Evolutionary conservation across 2,329 filamentous ascomycete species (phyloP), one percentile per base, ranked within the genome.

Genomic region (Aspergillus terreus): DNA sequence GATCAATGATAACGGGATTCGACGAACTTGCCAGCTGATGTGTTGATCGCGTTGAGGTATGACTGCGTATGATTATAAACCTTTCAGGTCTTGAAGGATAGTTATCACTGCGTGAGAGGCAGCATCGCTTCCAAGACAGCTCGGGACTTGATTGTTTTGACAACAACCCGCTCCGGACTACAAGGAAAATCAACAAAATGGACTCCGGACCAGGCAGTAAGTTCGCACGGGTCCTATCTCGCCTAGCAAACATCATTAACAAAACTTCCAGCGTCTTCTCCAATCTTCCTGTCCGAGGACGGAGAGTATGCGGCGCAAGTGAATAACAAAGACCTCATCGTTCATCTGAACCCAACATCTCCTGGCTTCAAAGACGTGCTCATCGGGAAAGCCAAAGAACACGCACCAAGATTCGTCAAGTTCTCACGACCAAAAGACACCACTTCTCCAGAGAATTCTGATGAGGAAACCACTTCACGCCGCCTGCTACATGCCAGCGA

Each of bases 401-500:
- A 46, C n/a, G 47, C 50, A 3, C 54, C 60, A 19, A 72, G 64
- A 48, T 63, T 62, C 32, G 30, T 72, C 11, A 70, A 63, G 47
- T 68, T 70, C 27, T 67, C 61, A 6, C 58, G 56, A 6, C 45
- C 54, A 45, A 44, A 33, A 25, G 45, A 35, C 10, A 21, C 36
- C 21, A 9, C 30, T 23, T 45, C 32, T 10, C 15, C 25, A 25
- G 45, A 33, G 19, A 35, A 30, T 6, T 47, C 44, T 30, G 17
- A 27, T 5, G 32, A 44, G 27, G 19, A 46, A 33, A 49, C 52
- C 3, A 63, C 64, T 56, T 61, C 56, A 32, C 61, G 62, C 43
- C 67, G 68, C 14, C 25, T 74, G 14, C 60, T 75, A 2, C 68
- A 59, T 42, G 65, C 65, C 21, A 72, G 62, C 42, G 63, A 68